Conservation (phyloP, 225 moss, liverwort and hornwort genomes). For the Takakia lepidozioides region DNA sequence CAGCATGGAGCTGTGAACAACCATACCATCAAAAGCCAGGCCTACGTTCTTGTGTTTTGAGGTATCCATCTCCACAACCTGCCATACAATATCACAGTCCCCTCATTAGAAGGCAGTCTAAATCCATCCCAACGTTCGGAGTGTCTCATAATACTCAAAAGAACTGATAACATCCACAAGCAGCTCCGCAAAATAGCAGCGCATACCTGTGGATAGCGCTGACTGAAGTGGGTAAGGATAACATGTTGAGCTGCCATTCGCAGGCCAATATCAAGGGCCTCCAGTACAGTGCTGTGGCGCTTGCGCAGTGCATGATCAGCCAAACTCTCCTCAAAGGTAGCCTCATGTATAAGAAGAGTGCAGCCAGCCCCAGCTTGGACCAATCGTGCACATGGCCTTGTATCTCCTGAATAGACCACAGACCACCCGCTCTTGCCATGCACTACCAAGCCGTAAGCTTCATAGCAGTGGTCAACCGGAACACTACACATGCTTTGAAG, state of each 20-base stretch:
- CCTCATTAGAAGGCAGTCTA: neutral
- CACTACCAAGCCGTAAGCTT: slow-evolving; percentile 38
- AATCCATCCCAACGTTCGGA: too few relatives aligned
- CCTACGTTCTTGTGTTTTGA: slow-evolving; percentile 8
- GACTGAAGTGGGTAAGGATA: slow-evolving; percentile 53
- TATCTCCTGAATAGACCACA: slow-evolving; percentile 49
- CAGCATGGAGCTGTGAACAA: slow-evolving; percentile 5
- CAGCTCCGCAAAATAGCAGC: too few relatives aligned
- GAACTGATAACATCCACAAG: too few relatives aligned
- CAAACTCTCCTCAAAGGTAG: slow-evolving; percentile 45
- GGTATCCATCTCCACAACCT: slow-evolving; percentile 14
- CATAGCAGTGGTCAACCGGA: slow-evolving; percentile 40
- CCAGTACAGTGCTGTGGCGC: slow-evolving; percentile 41
- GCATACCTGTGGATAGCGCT: slow-evolving; percentile 49
- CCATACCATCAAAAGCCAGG: slow-evolving; percentile 15
- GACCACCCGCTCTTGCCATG: slow-evolving; percentile 34
- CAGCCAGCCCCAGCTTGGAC: slow-evolving; percentile 44
- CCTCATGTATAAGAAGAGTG: slow-evolving; percentile 47
- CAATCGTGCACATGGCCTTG: slow-evolving; percentile 34
- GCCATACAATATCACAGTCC: slow-evolving; percentile 1
- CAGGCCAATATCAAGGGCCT: slow-evolving; percentile 35
- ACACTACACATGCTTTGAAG: slow-evolving; percentile 26
- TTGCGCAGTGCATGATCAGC: slow-evolving; percentile 29
- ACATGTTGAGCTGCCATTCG: slow-evolving; percentile 32
- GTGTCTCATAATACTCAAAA: too few relatives aligned